Percentiles rank a stretch among this genome's conserved stretches.
phyloP scores from a whole-genome alignment of 495 filamentous ascomycete genomes.

The Chaetomium fimeti region DNA sequence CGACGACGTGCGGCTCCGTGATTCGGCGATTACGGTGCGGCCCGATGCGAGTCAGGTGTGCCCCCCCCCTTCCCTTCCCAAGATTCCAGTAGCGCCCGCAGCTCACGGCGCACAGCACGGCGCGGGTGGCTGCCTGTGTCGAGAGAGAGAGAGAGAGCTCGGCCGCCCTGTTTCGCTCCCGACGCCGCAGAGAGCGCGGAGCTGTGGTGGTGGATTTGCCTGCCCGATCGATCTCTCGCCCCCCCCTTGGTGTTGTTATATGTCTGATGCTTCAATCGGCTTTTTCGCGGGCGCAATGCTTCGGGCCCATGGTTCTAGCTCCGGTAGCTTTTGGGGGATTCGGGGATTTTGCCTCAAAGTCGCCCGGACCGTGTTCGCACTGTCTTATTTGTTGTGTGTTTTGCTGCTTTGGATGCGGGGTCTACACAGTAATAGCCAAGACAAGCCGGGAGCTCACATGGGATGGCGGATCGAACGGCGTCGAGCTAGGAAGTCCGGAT shows the following conservation, averaged over 20 bases:
- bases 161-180: not conserved
- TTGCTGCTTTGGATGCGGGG: not conserved
- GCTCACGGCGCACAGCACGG: not conserved
- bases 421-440: constrained; percentile 6
- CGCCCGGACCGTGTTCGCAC: not conserved
- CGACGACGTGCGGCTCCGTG: constrained; percentile 12
- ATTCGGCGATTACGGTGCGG: constrained; percentile 19
- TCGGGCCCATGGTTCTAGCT: constrained; percentile 20
- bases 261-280: constrained; percentile 8
- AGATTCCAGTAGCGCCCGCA: not conserved
- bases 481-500: constrained; percentile 7
- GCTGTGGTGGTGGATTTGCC: not conserved
- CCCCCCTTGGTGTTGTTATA: not conserved
- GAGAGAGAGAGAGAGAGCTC: not conserved
- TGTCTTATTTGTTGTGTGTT: not conserved
- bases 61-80: too few relatives aligned
- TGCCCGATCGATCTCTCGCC: not conserved
- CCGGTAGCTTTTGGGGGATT: not conserved
- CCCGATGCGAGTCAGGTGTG: constrained; percentile 13
- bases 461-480: constrained; percentile 1
- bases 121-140: not conserved
- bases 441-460: constrained; percentile 12
- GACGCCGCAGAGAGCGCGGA: not conserved
- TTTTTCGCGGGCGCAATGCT: constrained; percentile 18
- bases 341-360: not conserved